Evolutionary conservation across 768 basidiomycete genomes (phyloP), one percentile per base, ranked within the genome.

Genomic region (Exsudoporus frostii): DNA sequence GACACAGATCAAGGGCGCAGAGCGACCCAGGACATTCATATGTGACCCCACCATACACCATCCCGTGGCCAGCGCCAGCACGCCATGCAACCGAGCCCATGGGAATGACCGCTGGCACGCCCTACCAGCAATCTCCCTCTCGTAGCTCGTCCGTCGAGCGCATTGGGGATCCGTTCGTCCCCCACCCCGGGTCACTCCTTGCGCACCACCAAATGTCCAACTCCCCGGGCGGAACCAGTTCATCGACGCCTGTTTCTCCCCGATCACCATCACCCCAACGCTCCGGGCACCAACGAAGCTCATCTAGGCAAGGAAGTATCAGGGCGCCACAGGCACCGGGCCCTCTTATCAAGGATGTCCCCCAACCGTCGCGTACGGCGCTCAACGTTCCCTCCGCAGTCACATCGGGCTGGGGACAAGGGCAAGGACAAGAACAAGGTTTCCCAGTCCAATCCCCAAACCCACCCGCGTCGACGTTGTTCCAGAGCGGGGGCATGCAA

Each of bases 1-100:
- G 49, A 30, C 58, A 54, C 0, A 34, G 22, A 33, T 60, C 53
- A 27, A 56, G 57, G 34, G 14, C 60, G 20, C 54, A 54, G 2
- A 64, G 65, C 42, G 68, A 69, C 49, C 62, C 68, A 30, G 65
- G 58, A 25, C 57, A 64, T 24, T 15, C 53, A 1, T 57, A 57
- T 40, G 54, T 59, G 27, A 37, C 46, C 13, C 65, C 61, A 7
- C 69, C 68, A 0, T 62, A 68, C 48, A 55, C 55, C 46, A 36
- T 60, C 19, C 56, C n/a, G 17, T 54, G 68, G 57, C 68, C 68
- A 25, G 43, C 59, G 6, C 67, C 67, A 7, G 60, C 57, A 3
- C 67, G 65, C 20, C 66, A 59, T 11, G 20, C 44, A 19, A 60
- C 58, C 7, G 67, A 59, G 19, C 60, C 64, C 30, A 45, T 40